A percentile compares a stretch with the other conserved stretches of the same genome.
Evolutionary conservation across 306 rosid species (phyloP).

Genomic region (Psophocarpus tetragonolobus): DNA sequence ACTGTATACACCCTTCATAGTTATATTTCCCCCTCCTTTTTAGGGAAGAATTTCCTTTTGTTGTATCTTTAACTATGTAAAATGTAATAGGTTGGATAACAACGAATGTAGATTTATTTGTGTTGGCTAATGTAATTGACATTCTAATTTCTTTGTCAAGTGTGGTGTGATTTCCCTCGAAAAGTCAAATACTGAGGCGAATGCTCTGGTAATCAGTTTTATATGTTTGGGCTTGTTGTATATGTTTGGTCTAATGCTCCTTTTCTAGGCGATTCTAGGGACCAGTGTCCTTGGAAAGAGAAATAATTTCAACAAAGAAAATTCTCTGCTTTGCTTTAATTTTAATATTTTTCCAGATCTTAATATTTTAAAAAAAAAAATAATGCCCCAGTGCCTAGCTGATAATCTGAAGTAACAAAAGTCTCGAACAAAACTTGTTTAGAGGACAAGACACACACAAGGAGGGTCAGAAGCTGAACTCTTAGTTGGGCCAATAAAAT

Average conservation of each 20-base stretch:
- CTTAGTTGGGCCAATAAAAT: too few species aligned
- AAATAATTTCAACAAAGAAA: too few species aligned
- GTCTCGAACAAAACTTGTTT: too few species aligned
- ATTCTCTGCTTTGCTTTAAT: too few species aligned
- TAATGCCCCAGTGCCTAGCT: too few species aligned
- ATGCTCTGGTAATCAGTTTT: neutral
- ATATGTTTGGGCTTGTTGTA: neutral
- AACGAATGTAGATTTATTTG: slow-evolving; percentile 15
- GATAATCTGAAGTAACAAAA: too few species aligned
- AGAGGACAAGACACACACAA: too few species aligned
- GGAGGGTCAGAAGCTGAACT: too few species aligned
- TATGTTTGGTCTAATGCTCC: neutral
- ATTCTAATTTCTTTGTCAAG: neutral
- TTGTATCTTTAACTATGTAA: slow-evolving; percentile 9
- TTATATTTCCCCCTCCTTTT: neutral
- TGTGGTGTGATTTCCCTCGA: neutral
- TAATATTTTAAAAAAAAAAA: too few species aligned
- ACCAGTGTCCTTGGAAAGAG: too few species aligned
- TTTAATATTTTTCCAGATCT: too few species aligned
- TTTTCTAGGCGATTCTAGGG: neutral
- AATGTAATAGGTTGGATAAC: neutral
- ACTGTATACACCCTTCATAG: slow-evolving; percentile 22
- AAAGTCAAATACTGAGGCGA: neutral
- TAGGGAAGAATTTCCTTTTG: neutral
- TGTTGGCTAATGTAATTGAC: slow-evolving; percentile 14